These are phyloP conservation scores for Aspergillus haitiensis DNA, from an alignment of 495 filamentous ascomycete species.

Conservation along the genomic window DNA sequence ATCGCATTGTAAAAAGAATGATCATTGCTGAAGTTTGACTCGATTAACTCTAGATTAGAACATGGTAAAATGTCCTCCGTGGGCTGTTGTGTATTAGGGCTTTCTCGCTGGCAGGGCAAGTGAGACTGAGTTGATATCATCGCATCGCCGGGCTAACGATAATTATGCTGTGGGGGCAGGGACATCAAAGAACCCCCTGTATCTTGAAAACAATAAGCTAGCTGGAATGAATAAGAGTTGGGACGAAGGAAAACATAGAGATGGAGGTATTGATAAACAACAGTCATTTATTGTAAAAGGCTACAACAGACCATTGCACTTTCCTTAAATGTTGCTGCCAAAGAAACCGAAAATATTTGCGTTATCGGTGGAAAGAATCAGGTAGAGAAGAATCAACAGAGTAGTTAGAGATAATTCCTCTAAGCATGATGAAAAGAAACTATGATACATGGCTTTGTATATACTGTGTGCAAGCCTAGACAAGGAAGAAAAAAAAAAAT, in stretches of 20 bases:
- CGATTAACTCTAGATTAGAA: conserved; percentile 34
- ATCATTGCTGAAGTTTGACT: conserved; percentile 40
- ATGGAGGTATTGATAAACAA: too few relatives aligned
- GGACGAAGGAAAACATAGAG: not conserved
- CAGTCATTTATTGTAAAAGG: not conserved
- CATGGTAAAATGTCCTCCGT: conserved; percentile 9
- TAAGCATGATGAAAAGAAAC: not conserved
- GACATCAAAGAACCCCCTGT: not conserved
- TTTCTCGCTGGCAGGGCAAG: not conserved
- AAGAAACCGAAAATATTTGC: conserved; percentile 11
- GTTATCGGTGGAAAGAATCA: not conserved
- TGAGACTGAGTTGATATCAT: not conserved
- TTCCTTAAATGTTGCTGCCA: conserved; percentile 7
- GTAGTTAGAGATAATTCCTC: not conserved
- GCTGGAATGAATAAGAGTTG: not conserved
- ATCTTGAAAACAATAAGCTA: not conserved
- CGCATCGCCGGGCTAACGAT: conserved; percentile 5
- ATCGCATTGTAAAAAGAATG: conserved; percentile 47
- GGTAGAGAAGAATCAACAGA: conserved; percentile 1
- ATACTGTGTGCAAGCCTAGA: conserved; percentile 21
- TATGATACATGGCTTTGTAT: conserved; percentile 18
- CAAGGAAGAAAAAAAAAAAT: conserved; percentile 4
- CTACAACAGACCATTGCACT: conserved; percentile 9
- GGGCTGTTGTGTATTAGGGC: conserved; percentile 18
- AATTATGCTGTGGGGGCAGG: not conserved